These are phyloP conservation scores for slime mould (Dictyostelium discoideum) DNA, from an alignment of 78 protist species.

Conservation along the genomic window DNA sequence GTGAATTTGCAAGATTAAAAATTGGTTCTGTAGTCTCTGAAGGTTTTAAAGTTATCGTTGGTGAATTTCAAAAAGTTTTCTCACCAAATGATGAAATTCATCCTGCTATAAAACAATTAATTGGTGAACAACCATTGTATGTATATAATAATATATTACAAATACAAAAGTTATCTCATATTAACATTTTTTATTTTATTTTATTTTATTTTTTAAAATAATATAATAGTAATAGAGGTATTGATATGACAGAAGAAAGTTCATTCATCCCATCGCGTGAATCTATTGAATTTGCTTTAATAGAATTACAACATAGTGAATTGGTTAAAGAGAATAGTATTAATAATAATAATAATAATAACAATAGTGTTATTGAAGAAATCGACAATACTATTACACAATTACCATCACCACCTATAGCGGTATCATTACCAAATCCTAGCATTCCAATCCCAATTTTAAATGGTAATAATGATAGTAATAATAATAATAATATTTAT, in stretches of 20 bases:
- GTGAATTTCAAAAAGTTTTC: constrained; percentile 78
- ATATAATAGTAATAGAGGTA: background rate
- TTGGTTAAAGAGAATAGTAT: background rate
- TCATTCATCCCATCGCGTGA: constrained; percentile 69
- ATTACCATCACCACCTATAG: background rate
- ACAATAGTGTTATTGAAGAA: background rate
- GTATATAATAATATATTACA: background rate
- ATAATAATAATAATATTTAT: background rate
- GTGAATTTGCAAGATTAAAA: constrained; percentile 79
- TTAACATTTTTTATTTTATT: background rate
- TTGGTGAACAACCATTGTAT: constrained; percentile 46
- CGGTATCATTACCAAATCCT: background rate
- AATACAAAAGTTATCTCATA: too few relatives aligned
- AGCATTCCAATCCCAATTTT: background rate
- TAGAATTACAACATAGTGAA: background rate
- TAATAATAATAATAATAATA: background rate
- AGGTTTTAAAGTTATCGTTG: constrained; percentile 75
- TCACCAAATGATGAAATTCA: constrained; percentile 45
- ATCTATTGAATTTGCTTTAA: constrained; percentile 15
- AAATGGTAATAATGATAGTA: background rate
- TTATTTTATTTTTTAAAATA: background rate
- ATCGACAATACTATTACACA: background rate
- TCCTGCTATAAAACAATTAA: constrained; percentile 16
- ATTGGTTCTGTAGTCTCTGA: constrained; percentile 67
- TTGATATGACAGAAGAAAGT: constrained; percentile 24